Evolutionary conservation across 805 yeast species (phyloP), one percentile per base, ranked within the genome.

Genomic region (Maudiozyma saulgeensis): DNA sequence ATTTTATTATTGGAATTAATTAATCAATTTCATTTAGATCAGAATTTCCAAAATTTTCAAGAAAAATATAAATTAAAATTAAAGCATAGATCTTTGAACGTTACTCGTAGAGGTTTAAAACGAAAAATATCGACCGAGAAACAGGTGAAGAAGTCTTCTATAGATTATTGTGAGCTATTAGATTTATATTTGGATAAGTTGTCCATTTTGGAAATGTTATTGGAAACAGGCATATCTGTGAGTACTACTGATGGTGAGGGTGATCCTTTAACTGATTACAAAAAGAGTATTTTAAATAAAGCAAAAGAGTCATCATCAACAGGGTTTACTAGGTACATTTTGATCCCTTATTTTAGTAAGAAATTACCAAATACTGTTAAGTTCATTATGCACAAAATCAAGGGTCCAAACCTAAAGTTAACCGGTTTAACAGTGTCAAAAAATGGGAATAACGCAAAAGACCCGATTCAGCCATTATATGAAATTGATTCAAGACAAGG

Each of bases 261-360:
- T 32, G 47, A 51, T 19, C 41, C 43, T 19, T 46, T 60, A 23
- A 41, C 50, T 41, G 67, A 61, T 42, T 57, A 56, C 34, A 64
- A 60, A 38, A 53, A 51, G 35, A 59, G 53, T 38, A 46, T 65
- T 11, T 28, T 60, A 7, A 59, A 60, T 49, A 57, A 54, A 25
- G 53, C 51, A 15, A 67, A 65, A 41, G 77, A 73, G 43, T 64
- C 69, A 6, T 70, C 74, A 13, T 65, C 75, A 0, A 53, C 62
- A 18, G 80, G 79, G 4, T 80, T 78, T 56, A 61, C 77, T 38
- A 77, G 73, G 3, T 75, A 74, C 52, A 77, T 79, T 8, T 51
- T 80, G 2, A 69, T 79, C 1, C 84, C 84, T 0, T 78, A 73
- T 60, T 80, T 69, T 57, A 74, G 69, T 45, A 73, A 72, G 49